A percentile compares a stretch with the other conserved stretches of the same genome.
phyloP scores from a whole-genome alignment of 2,329 filamentous ascomycete genomes.

The Phialophora macrospora region DNA sequence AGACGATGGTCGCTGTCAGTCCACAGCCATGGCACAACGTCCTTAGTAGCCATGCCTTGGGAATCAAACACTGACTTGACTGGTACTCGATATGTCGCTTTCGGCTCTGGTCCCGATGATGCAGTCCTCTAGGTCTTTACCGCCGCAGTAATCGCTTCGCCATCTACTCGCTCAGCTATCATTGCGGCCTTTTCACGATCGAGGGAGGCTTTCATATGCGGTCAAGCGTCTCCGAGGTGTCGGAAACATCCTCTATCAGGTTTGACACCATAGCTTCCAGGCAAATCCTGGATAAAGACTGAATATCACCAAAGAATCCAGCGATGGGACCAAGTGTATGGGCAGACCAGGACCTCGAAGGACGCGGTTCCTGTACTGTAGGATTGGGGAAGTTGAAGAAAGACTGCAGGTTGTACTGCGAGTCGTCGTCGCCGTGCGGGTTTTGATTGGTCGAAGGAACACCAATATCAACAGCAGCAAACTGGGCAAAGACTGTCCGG shows the following conservation, averaged over 20 bases:
- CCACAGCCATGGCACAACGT: conserved; percentile 5
- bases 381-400: neutral
- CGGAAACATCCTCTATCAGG: neutral
- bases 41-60: neutral
- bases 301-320: neutral
- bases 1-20: neutral
- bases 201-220: neutral
- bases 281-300: neutral
- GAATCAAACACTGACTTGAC: conserved; percentile 1
- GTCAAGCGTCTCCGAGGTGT: neutral
- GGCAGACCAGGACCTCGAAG: neutral
- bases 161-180: neutral
- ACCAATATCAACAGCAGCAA: neutral
- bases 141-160: neutral
- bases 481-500: neutral
- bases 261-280: neutral
- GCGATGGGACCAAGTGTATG: neutral
- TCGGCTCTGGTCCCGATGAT: neutral
- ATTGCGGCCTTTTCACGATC: conserved; percentile 4
- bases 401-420: neutral
- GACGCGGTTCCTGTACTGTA: neutral
- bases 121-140: neutral
- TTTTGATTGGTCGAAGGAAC: neutral
- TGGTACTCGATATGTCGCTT: neutral
- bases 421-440: neutral